phyloP scores from a whole-genome alignment of 768 basidiomycete species.

The Brasilioporus rufonigricans region DNA sequence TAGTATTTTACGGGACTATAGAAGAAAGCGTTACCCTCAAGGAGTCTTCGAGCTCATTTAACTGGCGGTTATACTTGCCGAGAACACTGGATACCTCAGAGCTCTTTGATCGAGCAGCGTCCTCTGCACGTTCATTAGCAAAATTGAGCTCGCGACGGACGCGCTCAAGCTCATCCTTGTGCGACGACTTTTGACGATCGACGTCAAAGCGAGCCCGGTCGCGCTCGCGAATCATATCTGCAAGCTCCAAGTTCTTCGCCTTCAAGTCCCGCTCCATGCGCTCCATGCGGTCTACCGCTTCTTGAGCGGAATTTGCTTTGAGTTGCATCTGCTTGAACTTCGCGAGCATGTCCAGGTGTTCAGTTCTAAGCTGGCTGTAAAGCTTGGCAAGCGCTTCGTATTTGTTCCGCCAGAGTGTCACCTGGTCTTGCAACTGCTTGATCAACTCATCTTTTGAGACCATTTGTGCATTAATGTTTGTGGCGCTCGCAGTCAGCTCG shows the following conservation, averaged over 20 bases:
- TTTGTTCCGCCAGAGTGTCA: conserved; percentile 95
- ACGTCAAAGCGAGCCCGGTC: conserved; percentile 95
- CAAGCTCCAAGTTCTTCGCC: conserved; percentile 96
- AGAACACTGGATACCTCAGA: conserved; percentile 88
- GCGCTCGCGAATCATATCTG: conserved; percentile 98
- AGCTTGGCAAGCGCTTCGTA: conserved; percentile 98
- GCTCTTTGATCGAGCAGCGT: conserved; percentile 86
- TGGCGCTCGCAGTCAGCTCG: conserved; percentile 71
- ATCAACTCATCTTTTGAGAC: conserved; percentile 93
- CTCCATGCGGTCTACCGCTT: conserved; percentile 97
- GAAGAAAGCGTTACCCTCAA: conserved; percentile 59
- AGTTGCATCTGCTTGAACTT: conserved; percentile 98
- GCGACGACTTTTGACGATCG: conserved; percentile 88
- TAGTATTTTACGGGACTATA: conserved; percentile 2
- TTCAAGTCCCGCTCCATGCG: conserved; percentile 98
- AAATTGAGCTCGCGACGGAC: conserved; percentile 89
- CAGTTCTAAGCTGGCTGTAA: conserved; percentile 95
- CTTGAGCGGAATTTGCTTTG: conserved; percentile 97
- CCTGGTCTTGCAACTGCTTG: conserved; percentile 94
- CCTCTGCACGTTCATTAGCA: conserved; percentile 97
- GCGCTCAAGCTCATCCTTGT: conserved; percentile 94
- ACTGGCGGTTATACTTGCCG: conserved; percentile 92
- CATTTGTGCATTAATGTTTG: conserved; percentile 83
- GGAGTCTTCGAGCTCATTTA: conserved; percentile 95
- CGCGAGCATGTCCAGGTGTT: conserved; percentile 94